These are phyloP conservation scores for Salix exigua DNA, from an alignment of 345 rosid genomes.

Conservation along the genomic window DNA sequence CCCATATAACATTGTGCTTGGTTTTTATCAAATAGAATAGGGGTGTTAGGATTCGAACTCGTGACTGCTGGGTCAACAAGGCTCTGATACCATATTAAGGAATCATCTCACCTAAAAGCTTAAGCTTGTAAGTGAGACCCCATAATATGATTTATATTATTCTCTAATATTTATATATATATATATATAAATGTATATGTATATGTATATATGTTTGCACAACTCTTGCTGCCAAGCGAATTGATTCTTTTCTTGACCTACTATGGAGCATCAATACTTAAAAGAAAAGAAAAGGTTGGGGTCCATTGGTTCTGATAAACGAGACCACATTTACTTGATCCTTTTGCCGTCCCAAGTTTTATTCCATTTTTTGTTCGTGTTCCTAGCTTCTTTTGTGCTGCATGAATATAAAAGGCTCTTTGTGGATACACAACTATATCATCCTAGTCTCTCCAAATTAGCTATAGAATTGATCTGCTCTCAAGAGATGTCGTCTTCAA, in stretches of 20 bases:
- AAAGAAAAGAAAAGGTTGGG: not conserved
- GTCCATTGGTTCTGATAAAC: not conserved
- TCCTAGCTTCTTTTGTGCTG: not conserved
- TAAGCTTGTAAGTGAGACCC: no score
- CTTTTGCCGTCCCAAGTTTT: not conserved
- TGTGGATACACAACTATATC: not conserved
- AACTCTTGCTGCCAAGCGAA: not conserved
- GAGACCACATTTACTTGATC: not conserved
- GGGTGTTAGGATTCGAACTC: no score
- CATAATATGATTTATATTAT: no score
- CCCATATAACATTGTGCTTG: no score
- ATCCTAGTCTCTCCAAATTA: not conserved
- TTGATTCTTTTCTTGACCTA: not conserved
- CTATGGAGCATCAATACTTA: not conserved
- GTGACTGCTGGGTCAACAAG: no score
- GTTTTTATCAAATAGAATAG: no score
- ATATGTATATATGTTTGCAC: not conserved
- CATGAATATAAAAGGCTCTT: not conserved
- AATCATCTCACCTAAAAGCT: no score
- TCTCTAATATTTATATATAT: no score
- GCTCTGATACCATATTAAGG: no score
- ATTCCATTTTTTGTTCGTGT: not conserved
- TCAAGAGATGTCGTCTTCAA: not conserved
- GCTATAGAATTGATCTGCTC: not conserved
- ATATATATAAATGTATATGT: no score